A percentile compares a stretch with the other conserved stretches of the same genome.
phyloP scores from a whole-genome alignment of 2,329 filamentous ascomycete species.

The Cordyceps fumosorosea region DNA sequence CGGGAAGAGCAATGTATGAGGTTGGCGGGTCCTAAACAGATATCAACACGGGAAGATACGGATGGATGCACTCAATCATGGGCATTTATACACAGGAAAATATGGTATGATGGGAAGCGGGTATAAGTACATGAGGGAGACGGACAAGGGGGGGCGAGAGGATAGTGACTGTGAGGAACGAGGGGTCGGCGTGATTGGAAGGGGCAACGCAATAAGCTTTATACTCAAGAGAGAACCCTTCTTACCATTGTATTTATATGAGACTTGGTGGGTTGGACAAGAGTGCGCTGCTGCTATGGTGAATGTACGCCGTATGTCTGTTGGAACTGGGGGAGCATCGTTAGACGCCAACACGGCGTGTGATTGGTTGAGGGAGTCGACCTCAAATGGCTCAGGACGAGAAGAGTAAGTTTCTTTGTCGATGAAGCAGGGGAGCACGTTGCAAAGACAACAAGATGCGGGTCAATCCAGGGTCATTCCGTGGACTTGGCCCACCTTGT shows the following conservation, averaged over 20 bases:
- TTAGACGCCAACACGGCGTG: not conserved
- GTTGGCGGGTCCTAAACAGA: slow-evolving; percentile 5
- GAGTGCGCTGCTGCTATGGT: not conserved
- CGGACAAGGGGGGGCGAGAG: not conserved
- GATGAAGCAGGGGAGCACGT: not conserved
- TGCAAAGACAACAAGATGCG: not conserved
- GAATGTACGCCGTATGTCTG: not conserved
- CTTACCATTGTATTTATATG: slow-evolving; percentile 11
- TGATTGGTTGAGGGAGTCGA: not conserved
- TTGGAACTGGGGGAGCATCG: not conserved
- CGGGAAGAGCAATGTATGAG: not conserved
- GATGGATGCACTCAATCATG: not conserved
- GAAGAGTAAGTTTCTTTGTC: not conserved
- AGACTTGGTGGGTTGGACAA: slow-evolving; percentile 13
- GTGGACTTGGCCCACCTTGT: not conserved
- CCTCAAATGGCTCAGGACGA: not conserved
- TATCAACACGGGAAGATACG: slow-evolving; percentile 7
- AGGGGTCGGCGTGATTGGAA: not conserved
- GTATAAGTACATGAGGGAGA: not conserved
- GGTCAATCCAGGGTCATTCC: slow-evolving; percentile 9
- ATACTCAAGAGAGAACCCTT: not conserved
- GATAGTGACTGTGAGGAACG: not conserved
- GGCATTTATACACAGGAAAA: not conserved
- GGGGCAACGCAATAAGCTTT: slow-evolving; percentile 6
- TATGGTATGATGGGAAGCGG: not conserved